Percentiles rank a stretch among this genome's conserved stretches.
phyloP scores from a whole-genome alignment of 1,284 basidiomycete genomes.

The Mycena citricolor region DNA sequence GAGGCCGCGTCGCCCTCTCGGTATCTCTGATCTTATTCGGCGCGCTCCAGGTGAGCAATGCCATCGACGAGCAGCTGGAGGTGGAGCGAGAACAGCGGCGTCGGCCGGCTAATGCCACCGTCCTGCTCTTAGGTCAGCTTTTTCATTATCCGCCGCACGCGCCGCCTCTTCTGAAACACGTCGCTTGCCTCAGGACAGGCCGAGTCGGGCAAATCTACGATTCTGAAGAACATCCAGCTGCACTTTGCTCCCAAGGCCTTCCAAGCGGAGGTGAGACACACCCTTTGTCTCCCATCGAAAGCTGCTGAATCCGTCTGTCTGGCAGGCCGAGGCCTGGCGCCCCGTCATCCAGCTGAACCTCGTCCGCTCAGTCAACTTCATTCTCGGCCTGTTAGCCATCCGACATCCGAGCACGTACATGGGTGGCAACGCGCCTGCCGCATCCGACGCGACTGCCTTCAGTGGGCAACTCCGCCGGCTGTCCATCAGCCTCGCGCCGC shows the following conservation, averaged over 20 bases:
- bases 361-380: slow-evolving; percentile 57
- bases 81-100: slow-evolving; percentile 44
- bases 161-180: background rate
- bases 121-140: slow-evolving; percentile 54
- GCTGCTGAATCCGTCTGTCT: slow-evolving; percentile 1
- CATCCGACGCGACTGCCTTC: slow-evolving; percentile 24
- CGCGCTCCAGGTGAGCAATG: slow-evolving; percentile 38
- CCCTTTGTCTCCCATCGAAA: slow-evolving; percentile 1
- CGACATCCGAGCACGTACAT: slow-evolving; percentile 19
- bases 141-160: background rate
- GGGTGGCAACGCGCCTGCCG: background rate
- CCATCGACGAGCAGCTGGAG: slow-evolving; percentile 51
- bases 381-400: slow-evolving; percentile 45
- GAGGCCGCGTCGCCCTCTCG: too few relatives aligned
- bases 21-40: background rate
- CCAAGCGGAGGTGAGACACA: slow-evolving; percentile 42
- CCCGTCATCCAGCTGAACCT: slow-evolving; percentile 66
- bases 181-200: slow-evolving; percentile 52
- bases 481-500: slow-evolving; percentile 50
- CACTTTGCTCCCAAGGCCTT: slow-evolving; percentile 61
- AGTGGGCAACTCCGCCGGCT: slow-evolving; percentile 44
- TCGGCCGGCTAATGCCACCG: slow-evolving; percentile 41
- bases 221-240: slow-evolving; percentile 65
- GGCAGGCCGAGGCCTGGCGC: slow-evolving; percentile 51
- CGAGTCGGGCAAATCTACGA: slow-evolving; percentile 66